phyloP scores from a whole-genome alignment of 495 filamentous ascomycete species.

The Massariosphaeria phaeospora region DNA sequence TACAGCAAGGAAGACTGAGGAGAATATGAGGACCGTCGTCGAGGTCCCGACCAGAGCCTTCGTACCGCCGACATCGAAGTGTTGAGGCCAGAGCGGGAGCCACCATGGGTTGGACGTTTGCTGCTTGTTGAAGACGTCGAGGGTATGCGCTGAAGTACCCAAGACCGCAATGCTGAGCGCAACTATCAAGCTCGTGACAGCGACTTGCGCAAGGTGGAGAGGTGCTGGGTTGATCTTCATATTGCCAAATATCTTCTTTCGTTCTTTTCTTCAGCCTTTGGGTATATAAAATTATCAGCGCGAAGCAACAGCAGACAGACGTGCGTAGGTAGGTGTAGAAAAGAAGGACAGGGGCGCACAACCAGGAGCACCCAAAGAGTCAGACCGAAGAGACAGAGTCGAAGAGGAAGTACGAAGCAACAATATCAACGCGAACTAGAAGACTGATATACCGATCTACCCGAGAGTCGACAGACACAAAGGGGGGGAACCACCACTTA shows the following conservation, averaged over 20 bases:
- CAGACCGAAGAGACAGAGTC: not conserved
- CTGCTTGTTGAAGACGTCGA: slow-evolving; percentile 36
- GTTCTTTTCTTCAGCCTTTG: no score
- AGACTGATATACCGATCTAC: slow-evolving; percentile 1
- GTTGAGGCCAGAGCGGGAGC: slow-evolving; percentile 40
- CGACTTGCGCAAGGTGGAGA: slow-evolving; percentile 23
- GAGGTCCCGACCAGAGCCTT: slow-evolving; percentile 36
- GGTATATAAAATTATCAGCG: not conserved
- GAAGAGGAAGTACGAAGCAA: slow-evolving; percentile 11
- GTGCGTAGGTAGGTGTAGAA: not conserved
- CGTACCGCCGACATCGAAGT: slow-evolving; percentile 37
- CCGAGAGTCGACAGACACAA: not conserved
- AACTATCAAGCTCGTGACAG: slow-evolving; percentile 26
- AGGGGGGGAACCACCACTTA: not conserved
- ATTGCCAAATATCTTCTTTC: no score
- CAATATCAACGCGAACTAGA: not conserved
- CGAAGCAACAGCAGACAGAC: not conserved
- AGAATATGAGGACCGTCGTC: slow-evolving; percentile 30
- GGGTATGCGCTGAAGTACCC: slow-evolving; percentile 34
- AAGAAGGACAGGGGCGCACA: slow-evolving; percentile 5
- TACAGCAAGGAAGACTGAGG: slow-evolving; percentile 23
- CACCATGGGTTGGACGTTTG: slow-evolving; percentile 40
- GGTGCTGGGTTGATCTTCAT: slow-evolving; percentile 34
- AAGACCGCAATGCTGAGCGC: slow-evolving; percentile 32
- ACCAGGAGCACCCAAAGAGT: slow-evolving; percentile 19